Evolutionary conservation across 2,329 filamentous ascomycete genomes (phyloP).

Genomic region (Rhytidhysteron rufulum): DNA sequence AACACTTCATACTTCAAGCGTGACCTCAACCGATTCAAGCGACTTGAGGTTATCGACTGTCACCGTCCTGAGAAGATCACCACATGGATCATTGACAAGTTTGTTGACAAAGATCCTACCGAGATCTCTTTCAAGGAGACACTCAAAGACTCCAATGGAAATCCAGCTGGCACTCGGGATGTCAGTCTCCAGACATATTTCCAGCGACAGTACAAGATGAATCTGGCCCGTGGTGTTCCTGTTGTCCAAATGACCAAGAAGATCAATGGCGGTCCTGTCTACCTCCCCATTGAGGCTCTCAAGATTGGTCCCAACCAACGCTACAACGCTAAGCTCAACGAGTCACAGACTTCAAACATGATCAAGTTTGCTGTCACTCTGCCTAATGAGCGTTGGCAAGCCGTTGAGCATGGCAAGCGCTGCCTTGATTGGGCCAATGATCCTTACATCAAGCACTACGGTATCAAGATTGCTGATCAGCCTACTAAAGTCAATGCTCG

Average conservation of each 20-base stretch:
- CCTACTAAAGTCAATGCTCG: constrained; percentile 66
- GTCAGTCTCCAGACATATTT: constrained; percentile 58
- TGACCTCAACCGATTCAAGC: constrained; percentile 41
- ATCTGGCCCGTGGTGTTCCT: constrained; percentile 49
- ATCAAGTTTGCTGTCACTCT: constrained; percentile 88
- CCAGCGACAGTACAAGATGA: constrained; percentile 48
- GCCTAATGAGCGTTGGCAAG: constrained; percentile 62
- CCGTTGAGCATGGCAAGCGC: constrained; percentile 65
- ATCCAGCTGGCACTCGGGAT: constrained; percentile 24
- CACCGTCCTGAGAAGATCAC: constrained; percentile 33
- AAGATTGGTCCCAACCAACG: constrained; percentile 53
- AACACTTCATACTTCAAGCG: constrained; percentile 18
- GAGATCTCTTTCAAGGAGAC: constrained; percentile 58
- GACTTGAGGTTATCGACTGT: constrained; percentile 37
- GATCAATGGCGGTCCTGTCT: constrained; percentile 35
- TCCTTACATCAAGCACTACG: constrained; percentile 67
- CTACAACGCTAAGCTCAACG: constrained; percentile 56
- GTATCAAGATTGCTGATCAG: constrained; percentile 61
- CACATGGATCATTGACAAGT: constrained; percentile 49
- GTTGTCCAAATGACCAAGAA: constrained; percentile 57
- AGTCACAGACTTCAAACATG: constrained; percentile 72
- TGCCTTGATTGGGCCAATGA: constrained; percentile 68
- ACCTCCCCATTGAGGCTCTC: constrained; percentile 56
- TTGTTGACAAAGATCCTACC: constrained; percentile 42
- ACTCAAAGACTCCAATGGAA: constrained; percentile 22